Percentiles rank a stretch among this genome's conserved stretches.
Conservation (phyloP, 352 stramenopile genomes). For the Globisporangium perplexum region DNA sequence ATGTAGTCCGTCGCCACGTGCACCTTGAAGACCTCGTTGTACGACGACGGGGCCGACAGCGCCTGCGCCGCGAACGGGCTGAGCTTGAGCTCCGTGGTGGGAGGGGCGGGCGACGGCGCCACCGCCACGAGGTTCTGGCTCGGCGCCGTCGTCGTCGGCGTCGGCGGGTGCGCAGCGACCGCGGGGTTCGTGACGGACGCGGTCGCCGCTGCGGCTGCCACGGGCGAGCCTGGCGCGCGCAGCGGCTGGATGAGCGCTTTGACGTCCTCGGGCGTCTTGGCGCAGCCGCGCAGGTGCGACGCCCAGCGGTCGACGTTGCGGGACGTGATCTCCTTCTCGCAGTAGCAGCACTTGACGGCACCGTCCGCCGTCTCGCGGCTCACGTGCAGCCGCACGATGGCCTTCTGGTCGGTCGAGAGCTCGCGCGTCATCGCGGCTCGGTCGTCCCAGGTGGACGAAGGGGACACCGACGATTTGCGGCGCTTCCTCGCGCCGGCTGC, state of each 20-base stretch:
- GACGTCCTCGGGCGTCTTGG: conserved; percentile 70
- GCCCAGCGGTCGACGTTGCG: conserved; percentile 83
- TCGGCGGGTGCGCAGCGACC: not conserved
- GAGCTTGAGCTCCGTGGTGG: not conserved
- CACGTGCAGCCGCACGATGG: conserved; percentile 72
- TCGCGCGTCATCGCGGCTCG: conserved; percentile 41
- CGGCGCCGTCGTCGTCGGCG: no score
- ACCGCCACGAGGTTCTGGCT: not conserved
- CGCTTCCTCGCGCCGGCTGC: conserved; percentile 2
- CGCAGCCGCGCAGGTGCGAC: conserved; percentile 69
- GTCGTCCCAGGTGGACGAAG: not conserved
- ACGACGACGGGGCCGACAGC: conserved; percentile 9
- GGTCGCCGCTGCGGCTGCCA: not conserved
- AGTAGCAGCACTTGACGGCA: conserved; percentile 74
- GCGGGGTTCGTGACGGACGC: not conserved
- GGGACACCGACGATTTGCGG: conserved; percentile 1
- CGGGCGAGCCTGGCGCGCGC: conserved; percentile 9
- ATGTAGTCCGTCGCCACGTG: conserved; percentile 90
- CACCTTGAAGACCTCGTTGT: conserved; percentile 83
- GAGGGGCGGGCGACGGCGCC: not conserved
- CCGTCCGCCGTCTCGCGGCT: conserved; percentile 51
- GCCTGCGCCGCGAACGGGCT: conserved; percentile 11
- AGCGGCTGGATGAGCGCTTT: conserved; percentile 74
- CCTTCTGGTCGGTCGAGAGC: conserved; percentile 63
- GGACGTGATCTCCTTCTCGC: conserved; percentile 80